A percentile compares a stretch with the other conserved stretches of the same genome.
Evolutionary conservation across 2,329 filamentous ascomycete species (phyloP).

Genomic region (Fusarium anguioides): DNA sequence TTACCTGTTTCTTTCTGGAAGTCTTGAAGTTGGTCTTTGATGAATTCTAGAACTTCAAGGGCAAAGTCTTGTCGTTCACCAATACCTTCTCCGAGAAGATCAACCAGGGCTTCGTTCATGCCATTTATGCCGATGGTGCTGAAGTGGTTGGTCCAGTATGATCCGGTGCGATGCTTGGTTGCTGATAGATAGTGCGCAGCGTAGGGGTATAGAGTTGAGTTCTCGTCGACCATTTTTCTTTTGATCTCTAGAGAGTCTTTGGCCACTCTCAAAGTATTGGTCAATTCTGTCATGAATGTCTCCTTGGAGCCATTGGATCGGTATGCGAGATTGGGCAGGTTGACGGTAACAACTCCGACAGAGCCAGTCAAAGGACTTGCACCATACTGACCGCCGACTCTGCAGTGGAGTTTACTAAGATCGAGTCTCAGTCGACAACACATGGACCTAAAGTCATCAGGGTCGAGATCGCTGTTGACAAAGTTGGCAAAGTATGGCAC

Average conservation of each 20-base stretch:
- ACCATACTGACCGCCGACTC: slow-evolving; percentile 39
- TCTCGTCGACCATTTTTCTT: slow-evolving; percentile 29
- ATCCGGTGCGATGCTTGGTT: slow-evolving; percentile 39
- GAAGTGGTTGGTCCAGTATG: slow-evolving; percentile 43
- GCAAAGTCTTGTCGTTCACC: slow-evolving; percentile 17
- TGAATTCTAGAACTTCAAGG: slow-evolving; percentile 27
- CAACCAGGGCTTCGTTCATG: slow-evolving; percentile 34
- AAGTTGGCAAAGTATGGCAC: slow-evolving; percentile 44
- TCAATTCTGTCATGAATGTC: slow-evolving; percentile 24
- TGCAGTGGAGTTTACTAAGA: slow-evolving; percentile 40
- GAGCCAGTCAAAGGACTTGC: slow-evolving; percentile 40
- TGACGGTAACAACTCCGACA: slow-evolving; percentile 38
- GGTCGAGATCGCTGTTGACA: slow-evolving; percentile 41
- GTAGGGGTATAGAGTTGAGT: slow-evolving; percentile 34
- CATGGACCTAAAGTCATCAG: slow-evolving; percentile 43
- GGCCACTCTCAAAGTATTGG: slow-evolving; percentile 22
- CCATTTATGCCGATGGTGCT: slow-evolving; percentile 42
- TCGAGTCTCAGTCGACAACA: slow-evolving; percentile 40
- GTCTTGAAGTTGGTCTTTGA: slow-evolving; percentile 34
- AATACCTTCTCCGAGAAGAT: slow-evolving; percentile 19
- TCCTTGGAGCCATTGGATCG: slow-evolving; percentile 20
- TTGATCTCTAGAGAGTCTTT: slow-evolving; percentile 42
- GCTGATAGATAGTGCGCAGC: slow-evolving; percentile 35
- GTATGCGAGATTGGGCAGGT: slow-evolving; percentile 38
- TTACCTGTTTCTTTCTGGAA: slow-evolving; percentile 39